Percentiles rank a stretch among this genome's conserved stretches.
Evolutionary conservation across 495 filamentous ascomycete genomes (phyloP).

Genomic region (Chaetomium fimeti): DNA sequence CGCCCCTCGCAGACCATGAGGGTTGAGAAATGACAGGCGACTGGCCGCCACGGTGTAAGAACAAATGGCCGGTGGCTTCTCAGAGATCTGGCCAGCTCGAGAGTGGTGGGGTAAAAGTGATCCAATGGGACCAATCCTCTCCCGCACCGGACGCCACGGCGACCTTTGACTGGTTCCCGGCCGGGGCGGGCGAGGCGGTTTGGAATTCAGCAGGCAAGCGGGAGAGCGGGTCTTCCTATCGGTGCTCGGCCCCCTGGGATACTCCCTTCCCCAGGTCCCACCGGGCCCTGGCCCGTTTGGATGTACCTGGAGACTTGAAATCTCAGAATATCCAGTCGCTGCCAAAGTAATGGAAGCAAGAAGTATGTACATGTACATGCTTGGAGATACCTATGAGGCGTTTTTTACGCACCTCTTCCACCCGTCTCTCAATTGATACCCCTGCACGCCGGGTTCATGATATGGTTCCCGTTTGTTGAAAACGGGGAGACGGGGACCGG

Average conservation of each 20-base stretch:
- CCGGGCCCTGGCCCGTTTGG: neutral
- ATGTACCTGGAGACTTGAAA: constrained; percentile 13
- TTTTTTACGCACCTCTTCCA: neutral
- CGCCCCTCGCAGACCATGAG: neutral
- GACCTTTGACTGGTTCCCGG: constrained; percentile 26
- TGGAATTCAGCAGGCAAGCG: neutral
- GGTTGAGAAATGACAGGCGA: neutral
- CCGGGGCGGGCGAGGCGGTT: neutral
- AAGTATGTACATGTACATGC: neutral
- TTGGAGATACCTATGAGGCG: neutral
- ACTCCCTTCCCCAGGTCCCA: neutral
- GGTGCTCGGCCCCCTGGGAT: constrained; percentile 6
- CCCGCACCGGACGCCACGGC: constrained; percentile 25
- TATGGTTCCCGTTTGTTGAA: neutral
- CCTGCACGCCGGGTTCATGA: neutral
- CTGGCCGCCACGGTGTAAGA: constrained; percentile 2
- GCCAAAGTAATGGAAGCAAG: neutral
- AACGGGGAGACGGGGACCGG: neutral
- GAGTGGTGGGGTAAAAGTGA: constrained; percentile 13
- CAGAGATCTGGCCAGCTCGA: neutral
- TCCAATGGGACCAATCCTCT: constrained; percentile 21
- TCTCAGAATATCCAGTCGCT: neutral
- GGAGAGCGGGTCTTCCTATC: neutral
- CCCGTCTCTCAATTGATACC: neutral
- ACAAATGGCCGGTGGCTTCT: neutral